Conservation (phyloP, 1,284 basidiomycete genomes). For the Lignosus rhinocerotis region DNA sequence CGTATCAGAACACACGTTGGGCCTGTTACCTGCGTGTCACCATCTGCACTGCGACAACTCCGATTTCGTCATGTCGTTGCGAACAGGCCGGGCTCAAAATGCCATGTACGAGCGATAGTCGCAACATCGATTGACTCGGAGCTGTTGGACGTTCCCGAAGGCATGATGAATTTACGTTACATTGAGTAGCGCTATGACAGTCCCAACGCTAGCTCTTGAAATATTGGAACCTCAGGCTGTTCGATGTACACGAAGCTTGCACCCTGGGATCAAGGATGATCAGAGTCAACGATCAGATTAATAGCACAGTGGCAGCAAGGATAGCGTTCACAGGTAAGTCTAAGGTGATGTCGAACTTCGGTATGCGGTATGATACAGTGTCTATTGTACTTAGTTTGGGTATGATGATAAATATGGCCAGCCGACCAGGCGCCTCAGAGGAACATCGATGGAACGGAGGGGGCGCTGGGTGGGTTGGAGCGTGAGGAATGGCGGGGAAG, state of each 20-base stretch:
- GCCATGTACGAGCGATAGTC: background rate
- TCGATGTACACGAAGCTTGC: too few species aligned
- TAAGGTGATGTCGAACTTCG: background rate
- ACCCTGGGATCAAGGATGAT: background rate
- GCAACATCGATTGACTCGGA: background rate
- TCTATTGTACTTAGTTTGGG: slow-evolving; percentile 5
- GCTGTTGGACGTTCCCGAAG: background rate
- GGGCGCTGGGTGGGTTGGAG: background rate
- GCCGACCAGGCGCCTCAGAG: background rate
- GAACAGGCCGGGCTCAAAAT: background rate
- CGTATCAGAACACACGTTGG: background rate
- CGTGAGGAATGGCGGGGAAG: background rate
- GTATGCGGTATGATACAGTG: slow-evolving; percentile 11
- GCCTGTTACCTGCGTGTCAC: background rate
- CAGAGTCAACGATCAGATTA: background rate
- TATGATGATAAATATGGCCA: background rate
- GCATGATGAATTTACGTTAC: background rate
- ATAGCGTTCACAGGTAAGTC: background rate
- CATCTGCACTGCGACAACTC: background rate
- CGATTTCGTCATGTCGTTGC: background rate
- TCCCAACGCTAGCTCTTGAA: background rate
- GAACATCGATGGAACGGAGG: background rate
- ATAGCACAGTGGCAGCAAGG: background rate
- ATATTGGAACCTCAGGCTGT: too few species aligned
- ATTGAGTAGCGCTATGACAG: background rate